Evolutionary conservation across 371 early-diverging fungal species (phyloP).

Genomic region (Haplosporangium sp.): DNA sequence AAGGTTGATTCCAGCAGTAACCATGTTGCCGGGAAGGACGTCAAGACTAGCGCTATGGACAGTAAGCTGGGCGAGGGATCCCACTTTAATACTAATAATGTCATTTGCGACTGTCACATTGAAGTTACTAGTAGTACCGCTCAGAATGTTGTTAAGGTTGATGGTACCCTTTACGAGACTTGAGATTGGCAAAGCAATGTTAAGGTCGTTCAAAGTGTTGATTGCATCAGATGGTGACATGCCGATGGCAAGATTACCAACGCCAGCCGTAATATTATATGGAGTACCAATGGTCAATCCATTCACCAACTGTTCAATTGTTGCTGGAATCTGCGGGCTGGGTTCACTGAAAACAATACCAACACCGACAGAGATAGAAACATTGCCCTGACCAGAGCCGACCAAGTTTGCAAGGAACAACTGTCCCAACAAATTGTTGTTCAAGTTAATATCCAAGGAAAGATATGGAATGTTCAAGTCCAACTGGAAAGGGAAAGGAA

Average conservation of each 20-base stretch:
- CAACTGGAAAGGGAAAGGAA: conserved; percentile 39
- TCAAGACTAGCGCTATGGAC: conserved; percentile 47
- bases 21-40: conserved; percentile 48
- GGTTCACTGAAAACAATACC: conserved; percentile 53
- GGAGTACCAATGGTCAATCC: conserved; percentile 35
- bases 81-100: conserved; percentile 34
- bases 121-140: conserved; percentile 17
- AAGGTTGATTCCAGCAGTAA: conserved; percentile 36
- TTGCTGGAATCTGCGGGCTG: conserved; percentile 28
- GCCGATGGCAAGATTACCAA: conserved; percentile 43
- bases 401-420: conserved; percentile 45
- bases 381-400: conserved; percentile 37
- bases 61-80: conserved; percentile 32
- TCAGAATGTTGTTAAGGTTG: conserved; percentile 15
- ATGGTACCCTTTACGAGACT: conserved; percentile 28
- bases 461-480: conserved; percentile 53
- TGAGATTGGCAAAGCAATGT: conserved; percentile 34
- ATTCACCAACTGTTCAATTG: conserved; percentile 31
- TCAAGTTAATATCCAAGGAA: conserved; percentile 45
- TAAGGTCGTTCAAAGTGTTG: conserved; percentile 38
- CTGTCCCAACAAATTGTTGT: conserved; percentile 34
- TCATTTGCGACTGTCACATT: conserved; percentile 32
- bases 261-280: conserved; percentile 32
- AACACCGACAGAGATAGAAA: conserved; percentile 47
- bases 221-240: conserved; percentile 40